phyloP scores from a whole-genome alignment of 345 rosid species.

The Kernera saxatilis region DNA sequence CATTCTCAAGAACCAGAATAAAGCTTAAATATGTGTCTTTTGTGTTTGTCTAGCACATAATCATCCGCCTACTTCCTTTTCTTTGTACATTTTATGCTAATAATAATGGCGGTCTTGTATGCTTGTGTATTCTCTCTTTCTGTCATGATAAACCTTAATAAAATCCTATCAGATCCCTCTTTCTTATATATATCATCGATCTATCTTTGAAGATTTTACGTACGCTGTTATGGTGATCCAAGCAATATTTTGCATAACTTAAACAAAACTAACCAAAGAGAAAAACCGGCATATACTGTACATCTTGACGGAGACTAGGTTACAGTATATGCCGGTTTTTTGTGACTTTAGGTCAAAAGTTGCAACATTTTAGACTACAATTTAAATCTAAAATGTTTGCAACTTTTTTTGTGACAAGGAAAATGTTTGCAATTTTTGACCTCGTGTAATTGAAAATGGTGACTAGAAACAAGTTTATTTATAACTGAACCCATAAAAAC shows the following conservation, averaged over 20 bases:
- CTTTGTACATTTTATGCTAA: background rate
- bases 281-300: too few species aligned
- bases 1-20: constrained; percentile 4
- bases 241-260: too few species aligned
- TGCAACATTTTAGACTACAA: too few species aligned
- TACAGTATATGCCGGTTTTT: too few species aligned
- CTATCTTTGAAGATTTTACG: background rate
- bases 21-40: background rate
- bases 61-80: constrained; percentile 4
- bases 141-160: background rate
- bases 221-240: background rate
- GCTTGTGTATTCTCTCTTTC: background rate
- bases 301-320: too few species aligned
- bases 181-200: background rate
- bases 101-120: constrained; percentile 7
- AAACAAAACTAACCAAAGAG: background rate
- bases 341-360: too few species aligned
- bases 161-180: background rate
- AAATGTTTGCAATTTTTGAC: too few species aligned
- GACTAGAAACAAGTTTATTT: too few species aligned
- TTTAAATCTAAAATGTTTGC: too few species aligned
- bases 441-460: too few species aligned
- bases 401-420: too few species aligned
- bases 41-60: background rate
- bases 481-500: too few species aligned